Evolutionary conservation across 352 stramenopile genomes (phyloP), one percentile per base, ranked within the genome.

Genomic region (Pythium dissotocum): DNA sequence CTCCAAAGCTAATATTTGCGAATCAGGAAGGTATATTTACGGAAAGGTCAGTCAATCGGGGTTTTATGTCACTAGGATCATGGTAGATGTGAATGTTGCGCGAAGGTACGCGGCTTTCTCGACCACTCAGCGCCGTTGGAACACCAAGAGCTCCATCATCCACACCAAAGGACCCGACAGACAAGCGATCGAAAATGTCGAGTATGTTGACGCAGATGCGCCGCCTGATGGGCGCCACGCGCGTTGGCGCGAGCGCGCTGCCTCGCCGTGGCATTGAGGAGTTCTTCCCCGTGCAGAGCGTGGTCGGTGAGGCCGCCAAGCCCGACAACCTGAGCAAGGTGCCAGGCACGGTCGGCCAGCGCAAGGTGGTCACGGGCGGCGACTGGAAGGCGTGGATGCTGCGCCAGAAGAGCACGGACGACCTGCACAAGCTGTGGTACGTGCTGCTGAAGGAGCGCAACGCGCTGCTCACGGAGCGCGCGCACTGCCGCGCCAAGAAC

Each of bases 341-440:
- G n/a, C 84, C 84, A n/a, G 71, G 77, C 44, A 86, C 65, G 21
- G 80, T 89, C 32, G 84, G 82, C 65, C 71, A 77, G 58, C 81
- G 85, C 65, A 70, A 82, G 46, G 79, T 90, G 42, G 69, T 84
- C 0, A 82, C 92, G 21, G 97, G 97, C 61, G 85, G 97, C 67
- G 85, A 96, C 51, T 99, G 97, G 97, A 97, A 91, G 65, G 97
- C 91, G 28, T 94, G 85, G 78, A 98, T 99, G 88, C 83, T 99
- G 65, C 95, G 97, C 56, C 82, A 97, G 63, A 99, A 99, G 79
- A 98, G 88, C 77, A 99, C 97, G 58, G 94, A 99, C 42, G 97
- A 99, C 87, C 86, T 99, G 58, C 97, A 99, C 84, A 99, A 99
- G 82, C 88, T 99, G 36, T 99, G 97, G 97, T 98, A 94, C 71